These are phyloP conservation scores for Cardamine resedifolia DNA, from an alignment of 345 rosid species.

Conservation along the genomic window DNA sequence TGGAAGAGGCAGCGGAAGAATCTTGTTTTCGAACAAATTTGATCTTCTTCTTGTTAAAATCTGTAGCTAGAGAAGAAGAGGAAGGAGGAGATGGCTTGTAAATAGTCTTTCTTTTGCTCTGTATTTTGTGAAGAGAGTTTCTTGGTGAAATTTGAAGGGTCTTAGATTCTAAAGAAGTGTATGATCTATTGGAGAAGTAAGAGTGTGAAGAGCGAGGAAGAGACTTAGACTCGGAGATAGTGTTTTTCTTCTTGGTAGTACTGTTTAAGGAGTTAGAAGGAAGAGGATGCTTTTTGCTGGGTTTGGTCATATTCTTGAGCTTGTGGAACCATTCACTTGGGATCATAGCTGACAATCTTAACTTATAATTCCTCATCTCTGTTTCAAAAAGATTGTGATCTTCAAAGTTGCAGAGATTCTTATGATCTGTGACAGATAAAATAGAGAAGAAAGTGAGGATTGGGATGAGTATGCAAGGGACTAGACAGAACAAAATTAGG, in stretches of 20 bases:
- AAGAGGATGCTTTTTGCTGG: conserved; percentile 11
- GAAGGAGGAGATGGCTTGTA: conserved; percentile 46
- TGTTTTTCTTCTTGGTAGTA: conserved; percentile 10
- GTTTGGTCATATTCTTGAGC: conserved; percentile 59
- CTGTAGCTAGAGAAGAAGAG: conserved; percentile 17
- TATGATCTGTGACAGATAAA: conserved; percentile 4
- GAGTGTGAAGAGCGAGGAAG: conserved; percentile 28
- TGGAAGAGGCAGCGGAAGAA: conserved; percentile 44
- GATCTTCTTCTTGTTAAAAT: conserved; percentile 17
- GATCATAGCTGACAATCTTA: conserved; percentile 56
- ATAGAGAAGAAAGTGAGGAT: conserved; percentile 22
- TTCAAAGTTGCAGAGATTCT: neutral
- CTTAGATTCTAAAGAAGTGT: neutral
- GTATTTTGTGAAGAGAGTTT: conserved; percentile 41
- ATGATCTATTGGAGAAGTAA: conserved; percentile 37
- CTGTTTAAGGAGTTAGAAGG: conserved; percentile 18
- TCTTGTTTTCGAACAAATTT: conserved; percentile 1
- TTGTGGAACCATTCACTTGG: conserved; percentile 75
- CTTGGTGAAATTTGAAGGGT: conserved; percentile 38
- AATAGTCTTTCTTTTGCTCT: conserved; percentile 46
- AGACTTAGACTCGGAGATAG: conserved; percentile 11
- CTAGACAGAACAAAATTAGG: neutral
- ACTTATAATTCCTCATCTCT: conserved; percentile 56
- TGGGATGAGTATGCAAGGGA: neutral
- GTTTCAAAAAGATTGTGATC: neutral